Conservation (phyloP, 1,139 yeast species). For the Yamadazyma dendronema region DNA sequence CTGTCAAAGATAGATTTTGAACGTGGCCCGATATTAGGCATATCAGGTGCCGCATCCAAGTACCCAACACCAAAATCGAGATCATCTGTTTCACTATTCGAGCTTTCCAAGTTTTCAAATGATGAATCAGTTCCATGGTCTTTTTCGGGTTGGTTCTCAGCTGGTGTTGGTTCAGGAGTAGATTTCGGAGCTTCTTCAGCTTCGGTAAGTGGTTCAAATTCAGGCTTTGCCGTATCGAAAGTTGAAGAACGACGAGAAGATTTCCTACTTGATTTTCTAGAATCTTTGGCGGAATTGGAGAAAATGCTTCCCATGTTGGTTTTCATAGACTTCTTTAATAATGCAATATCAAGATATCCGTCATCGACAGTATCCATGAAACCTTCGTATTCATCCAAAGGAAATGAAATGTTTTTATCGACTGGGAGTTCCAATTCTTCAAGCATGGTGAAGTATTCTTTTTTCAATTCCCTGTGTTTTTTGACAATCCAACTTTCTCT, state of each 20-base stretch:
- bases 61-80: constrained; percentile 23
- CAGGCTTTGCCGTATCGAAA: constrained; percentile 5
- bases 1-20: constrained; percentile 39
- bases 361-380: constrained; percentile 66
- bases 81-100: constrained; percentile 14
- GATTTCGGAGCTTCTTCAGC: constrained; percentile 12
- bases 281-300: constrained; percentile 1
- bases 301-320: constrained; percentile 4
- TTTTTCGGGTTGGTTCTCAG: constrained; percentile 3
- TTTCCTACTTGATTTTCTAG: constrained; percentile 4
- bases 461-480: constrained; percentile 36
- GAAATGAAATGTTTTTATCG: constrained; percentile 29
- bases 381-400: constrained; percentile 67
- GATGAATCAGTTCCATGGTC: constrained; percentile 7
- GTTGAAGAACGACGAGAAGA: constrained; percentile 11
- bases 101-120: constrained; percentile 11
- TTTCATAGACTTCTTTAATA: constrained; percentile 43
- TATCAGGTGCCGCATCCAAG: constrained; percentile 25
- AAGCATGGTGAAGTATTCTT: constrained; percentile 25
- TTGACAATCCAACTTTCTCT: constrained; percentile 55
- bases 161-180: background rate
- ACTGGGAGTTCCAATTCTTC: constrained; percentile 23
- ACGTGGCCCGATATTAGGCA: constrained; percentile 28
- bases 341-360: constrained; percentile 57
- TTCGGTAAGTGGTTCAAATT: background rate